These are phyloP conservation scores for Peniophora sp. DNA, from an alignment of 1,284 basidiomycete species.

Conservation along the genomic window DNA sequence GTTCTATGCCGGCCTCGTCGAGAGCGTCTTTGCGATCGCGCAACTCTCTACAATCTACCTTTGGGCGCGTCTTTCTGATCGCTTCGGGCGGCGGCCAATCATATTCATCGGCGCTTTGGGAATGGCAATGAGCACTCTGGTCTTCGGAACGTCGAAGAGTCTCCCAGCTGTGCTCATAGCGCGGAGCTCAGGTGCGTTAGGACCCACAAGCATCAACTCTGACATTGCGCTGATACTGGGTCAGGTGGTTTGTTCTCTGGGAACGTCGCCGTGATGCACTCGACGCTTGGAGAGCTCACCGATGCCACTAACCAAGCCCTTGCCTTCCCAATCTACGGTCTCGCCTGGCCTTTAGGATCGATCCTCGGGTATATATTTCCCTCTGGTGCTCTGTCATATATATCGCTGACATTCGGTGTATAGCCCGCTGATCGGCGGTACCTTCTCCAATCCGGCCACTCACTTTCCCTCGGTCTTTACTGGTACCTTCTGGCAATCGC, in stretches of 20 bases:
- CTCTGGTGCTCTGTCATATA: background rate
- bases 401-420: background rate
- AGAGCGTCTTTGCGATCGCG: constrained; percentile 47
- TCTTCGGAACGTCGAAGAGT: constrained; percentile 52
- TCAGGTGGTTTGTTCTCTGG: constrained; percentile 51
- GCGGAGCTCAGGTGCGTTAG: constrained; percentile 16
- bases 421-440: constrained; percentile 58
- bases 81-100: constrained; percentile 56
- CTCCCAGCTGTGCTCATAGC: constrained; percentile 38
- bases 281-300: constrained; percentile 56
- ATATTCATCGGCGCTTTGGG: constrained; percentile 48
- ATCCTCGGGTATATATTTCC: constrained; percentile 45
- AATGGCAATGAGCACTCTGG: constrained; percentile 38
- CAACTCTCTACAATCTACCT: constrained; percentile 59
- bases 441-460: constrained; percentile 47
- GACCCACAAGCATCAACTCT: background rate
- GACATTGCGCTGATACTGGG: background rate
- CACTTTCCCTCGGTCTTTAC: constrained; percentile 40
- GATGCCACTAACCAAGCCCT: constrained; percentile 55
- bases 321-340: constrained; percentile 54
- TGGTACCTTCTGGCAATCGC: constrained; percentile 33
- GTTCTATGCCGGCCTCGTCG: constrained; percentile 59
- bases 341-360: constrained; percentile 55
- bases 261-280: constrained; percentile 55
- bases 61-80: constrained; percentile 55